Conservation (phyloP, 768 basidiomycete species). For the Omphalotus guepiniiformis region DNA sequence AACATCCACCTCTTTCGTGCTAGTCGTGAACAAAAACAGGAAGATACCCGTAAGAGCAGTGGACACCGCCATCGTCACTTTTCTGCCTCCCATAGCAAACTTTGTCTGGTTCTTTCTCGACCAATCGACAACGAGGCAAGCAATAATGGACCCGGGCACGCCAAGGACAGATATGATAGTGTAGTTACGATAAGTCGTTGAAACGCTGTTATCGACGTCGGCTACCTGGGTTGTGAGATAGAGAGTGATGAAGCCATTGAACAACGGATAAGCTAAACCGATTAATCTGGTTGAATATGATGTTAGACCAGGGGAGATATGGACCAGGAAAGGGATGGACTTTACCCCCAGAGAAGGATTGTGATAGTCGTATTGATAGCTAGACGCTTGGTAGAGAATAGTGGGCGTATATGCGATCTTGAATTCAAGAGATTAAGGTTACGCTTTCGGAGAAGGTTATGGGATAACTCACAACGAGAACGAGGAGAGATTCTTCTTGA, state of each 20-base stretch:
- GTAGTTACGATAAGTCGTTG: constrained; percentile 43
- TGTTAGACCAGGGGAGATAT: not conserved
- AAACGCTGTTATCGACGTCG: constrained; percentile 9
- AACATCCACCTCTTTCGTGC: constrained; percentile 31
- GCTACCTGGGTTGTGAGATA: constrained; percentile 36
- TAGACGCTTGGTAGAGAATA: constrained; percentile 42
- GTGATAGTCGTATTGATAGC: constrained; percentile 43
- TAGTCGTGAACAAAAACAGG: constrained; percentile 50
- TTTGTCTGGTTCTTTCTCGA: constrained; percentile 25
- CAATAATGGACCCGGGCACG: constrained; percentile 46
- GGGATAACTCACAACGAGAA: constrained; percentile 34
- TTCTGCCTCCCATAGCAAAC: constrained; percentile 40
- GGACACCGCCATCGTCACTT: constrained; percentile 41
- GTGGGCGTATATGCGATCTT: constrained; percentile 45
- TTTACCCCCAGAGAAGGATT: constrained; percentile 50
- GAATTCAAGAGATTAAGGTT: not conserved
- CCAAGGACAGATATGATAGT: constrained; percentile 44
- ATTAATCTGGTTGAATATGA: constrained; percentile 32
- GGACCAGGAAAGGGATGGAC: constrained; percentile 7
- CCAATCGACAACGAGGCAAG: constrained; percentile 41
- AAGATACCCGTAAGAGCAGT: constrained; percentile 43
- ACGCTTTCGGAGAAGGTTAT: not conserved
- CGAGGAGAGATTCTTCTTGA: constrained; percentile 31
- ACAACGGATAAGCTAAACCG: constrained; percentile 52
- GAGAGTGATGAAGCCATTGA: constrained; percentile 46